Percentiles rank a stretch among this genome's conserved stretches.
Evolutionary conservation across 768 basidiomycete species (phyloP).

Genomic region (Floccularia luteovirens): DNA sequence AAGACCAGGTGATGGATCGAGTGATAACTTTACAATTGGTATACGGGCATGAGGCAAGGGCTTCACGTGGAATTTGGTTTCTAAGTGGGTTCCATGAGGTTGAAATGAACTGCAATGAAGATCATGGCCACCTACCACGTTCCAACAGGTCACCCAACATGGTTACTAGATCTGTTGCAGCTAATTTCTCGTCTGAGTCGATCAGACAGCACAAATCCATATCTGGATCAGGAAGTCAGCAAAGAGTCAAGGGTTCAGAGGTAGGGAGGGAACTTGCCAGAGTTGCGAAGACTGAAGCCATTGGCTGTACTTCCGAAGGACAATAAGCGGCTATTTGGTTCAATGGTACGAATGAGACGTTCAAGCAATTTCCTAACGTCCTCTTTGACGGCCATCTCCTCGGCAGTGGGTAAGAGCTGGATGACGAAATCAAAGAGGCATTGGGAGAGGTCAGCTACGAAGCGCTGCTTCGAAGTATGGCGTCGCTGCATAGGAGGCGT

Average conservation of each 20-base stretch:
- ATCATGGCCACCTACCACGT: slow-evolving; percentile 56
- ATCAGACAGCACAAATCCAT: slow-evolving; percentile 99
- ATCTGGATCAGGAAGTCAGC: slow-evolving; percentile 42
- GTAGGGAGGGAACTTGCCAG: slow-evolving; percentile 42
- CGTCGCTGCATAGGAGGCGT: slow-evolving; percentile 29
- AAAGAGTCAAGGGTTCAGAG: slow-evolving; percentile 3
- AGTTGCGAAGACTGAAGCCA: slow-evolving; percentile 94
- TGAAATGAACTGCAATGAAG: slow-evolving; percentile 3
- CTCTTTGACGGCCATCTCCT: slow-evolving; percentile 93
- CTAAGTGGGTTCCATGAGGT: slow-evolving; percentile 26
- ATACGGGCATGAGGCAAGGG: slow-evolving; percentile 94
- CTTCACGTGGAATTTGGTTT: slow-evolving; percentile 96
- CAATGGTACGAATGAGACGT: slow-evolving; percentile 90
- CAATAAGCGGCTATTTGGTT: slow-evolving; percentile 82
- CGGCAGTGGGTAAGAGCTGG: slow-evolving; percentile 81
- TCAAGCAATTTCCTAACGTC: slow-evolving; percentile 93
- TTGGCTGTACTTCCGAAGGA: slow-evolving; percentile 97
- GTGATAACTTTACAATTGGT: slow-evolving; percentile 95
- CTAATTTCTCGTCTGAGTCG: slow-evolving; percentile 72
- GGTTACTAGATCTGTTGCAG: slow-evolving; percentile 86
- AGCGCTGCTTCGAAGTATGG: slow-evolving; percentile 48
- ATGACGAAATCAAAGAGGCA: slow-evolving; percentile 92
- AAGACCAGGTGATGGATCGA: slow-evolving; percentile 77
- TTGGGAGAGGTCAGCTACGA: slow-evolving; percentile 77
- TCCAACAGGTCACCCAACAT: slow-evolving; percentile 91